phyloP scores from a whole-genome alignment of 441 rosid species.

The Euphorbia celastroides region DNA sequence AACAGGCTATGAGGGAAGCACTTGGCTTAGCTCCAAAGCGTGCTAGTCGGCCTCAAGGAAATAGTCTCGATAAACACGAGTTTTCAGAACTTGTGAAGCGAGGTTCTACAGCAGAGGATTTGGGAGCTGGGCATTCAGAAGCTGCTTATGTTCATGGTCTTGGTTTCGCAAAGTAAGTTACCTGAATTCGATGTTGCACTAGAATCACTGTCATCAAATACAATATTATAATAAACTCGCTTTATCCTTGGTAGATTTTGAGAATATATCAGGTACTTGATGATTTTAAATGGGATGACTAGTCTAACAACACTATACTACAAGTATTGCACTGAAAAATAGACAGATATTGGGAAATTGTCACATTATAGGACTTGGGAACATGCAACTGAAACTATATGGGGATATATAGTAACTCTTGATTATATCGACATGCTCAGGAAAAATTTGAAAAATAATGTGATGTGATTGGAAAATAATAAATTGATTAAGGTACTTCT shows the following conservation, averaged over 20 bases:
- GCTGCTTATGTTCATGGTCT: slow-evolving; percentile 84
- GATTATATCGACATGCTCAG: neutral
- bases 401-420: neutral
- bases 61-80: slow-evolving; percentile 92
- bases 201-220: neutral
- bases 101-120: slow-evolving; percentile 89
- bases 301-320: neutral
- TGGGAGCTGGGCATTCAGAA: slow-evolving; percentile 93
- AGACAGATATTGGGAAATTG: neutral
- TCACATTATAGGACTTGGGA: neutral
- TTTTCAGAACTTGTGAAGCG: slow-evolving; percentile 84
- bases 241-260: neutral
- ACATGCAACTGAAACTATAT: neutral
- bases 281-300: neutral
- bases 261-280: neutral
- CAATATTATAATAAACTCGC: neutral
- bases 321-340: neutral
- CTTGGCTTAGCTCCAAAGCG: slow-evolving; percentile 94
- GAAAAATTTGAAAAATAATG: too few relatives aligned
- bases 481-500: too few relatives aligned
- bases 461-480: neutral
- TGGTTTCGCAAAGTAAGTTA: slow-evolving; percentile 75
- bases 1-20: slow-evolving; percentile 97
- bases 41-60: slow-evolving; percentile 65
- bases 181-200: neutral